These are phyloP conservation scores for Paraphaeosphaeria minitans DNA, from an alignment of 2,329 filamentous ascomycete species.

Conservation along the genomic window DNA sequence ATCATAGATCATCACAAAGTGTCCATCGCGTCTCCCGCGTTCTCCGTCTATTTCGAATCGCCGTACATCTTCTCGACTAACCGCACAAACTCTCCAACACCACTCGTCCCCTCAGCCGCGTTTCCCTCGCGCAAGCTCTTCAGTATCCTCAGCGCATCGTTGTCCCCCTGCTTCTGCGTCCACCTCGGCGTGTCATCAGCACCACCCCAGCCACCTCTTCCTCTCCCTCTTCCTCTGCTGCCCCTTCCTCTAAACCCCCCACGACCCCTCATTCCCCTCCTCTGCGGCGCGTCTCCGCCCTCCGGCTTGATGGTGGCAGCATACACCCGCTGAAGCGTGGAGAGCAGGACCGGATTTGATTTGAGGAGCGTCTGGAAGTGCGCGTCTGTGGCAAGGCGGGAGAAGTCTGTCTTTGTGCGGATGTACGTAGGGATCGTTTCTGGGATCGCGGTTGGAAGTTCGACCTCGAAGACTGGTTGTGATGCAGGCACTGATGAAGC, in stretches of 20 bases:
- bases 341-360: constrained; percentile 28
- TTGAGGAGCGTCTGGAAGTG: constrained; percentile 37
- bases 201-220: neutral
- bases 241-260: constrained; percentile 22
- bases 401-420: constrained; percentile 38
- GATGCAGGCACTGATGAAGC: constrained; percentile 11
- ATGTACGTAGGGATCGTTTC: constrained; percentile 39
- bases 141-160: constrained; percentile 36
- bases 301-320: constrained; percentile 42
- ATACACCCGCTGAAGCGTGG: constrained; percentile 39
- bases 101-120: constrained; percentile 43
- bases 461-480: constrained; percentile 20
- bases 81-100: constrained; percentile 48
- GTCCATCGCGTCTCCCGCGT: constrained; percentile 10
- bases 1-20: neutral
- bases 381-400: constrained; percentile 33
- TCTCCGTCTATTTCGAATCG: constrained; percentile 12
- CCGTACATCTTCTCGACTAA: constrained; percentile 35
- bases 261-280: constrained; percentile 16
- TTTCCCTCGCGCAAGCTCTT: constrained; percentile 32
- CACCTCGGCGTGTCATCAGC: constrained; percentile 14
- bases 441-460: constrained; percentile 31
- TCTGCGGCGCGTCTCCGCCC: constrained; percentile 26
- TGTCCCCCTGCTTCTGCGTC: constrained; percentile 38
- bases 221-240: constrained; percentile 19